Percentiles rank a stretch among this genome's conserved stretches.
Evolutionary conservation across 73 alveolate species (phyloP).

Genomic region (Urostyla sp.): DNA sequence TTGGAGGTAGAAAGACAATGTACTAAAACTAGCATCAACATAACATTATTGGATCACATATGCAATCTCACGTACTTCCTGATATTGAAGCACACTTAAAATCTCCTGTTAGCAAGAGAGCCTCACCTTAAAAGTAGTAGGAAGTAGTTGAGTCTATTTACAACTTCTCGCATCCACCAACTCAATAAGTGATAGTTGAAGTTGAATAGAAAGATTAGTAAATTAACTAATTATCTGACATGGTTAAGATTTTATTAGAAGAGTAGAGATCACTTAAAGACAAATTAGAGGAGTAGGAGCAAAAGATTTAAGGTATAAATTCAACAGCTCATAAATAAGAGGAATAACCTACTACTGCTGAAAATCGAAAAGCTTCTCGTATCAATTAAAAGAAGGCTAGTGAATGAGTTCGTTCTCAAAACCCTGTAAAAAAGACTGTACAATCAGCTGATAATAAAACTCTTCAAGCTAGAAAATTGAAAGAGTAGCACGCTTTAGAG

Average conservation of each 20-base stretch:
- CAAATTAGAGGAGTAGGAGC: slow-evolving; percentile 47
- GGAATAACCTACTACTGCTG: background rate
- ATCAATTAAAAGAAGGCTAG: slow-evolving; percentile 51
- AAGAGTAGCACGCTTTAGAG: slow-evolving; percentile 60
- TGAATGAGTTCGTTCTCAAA: slow-evolving; percentile 55
- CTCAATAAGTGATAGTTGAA: background rate
- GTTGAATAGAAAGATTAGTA: slow-evolving; percentile 42
- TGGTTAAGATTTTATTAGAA: slow-evolving; percentile 54
- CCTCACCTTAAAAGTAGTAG: background rate
- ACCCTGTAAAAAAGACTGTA: slow-evolving; percentile 60
- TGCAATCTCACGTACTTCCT: background rate
- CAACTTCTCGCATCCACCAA: background rate
- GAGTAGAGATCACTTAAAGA: slow-evolving; percentile 55
- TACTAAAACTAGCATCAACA: slow-evolving; percentile 19
- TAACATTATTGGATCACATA: background rate
- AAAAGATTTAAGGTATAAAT: slow-evolving; percentile 23
- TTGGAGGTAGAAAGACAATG: slow-evolving; percentile 44
- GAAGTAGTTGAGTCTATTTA: too few species aligned
- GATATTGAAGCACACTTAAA: slow-evolving; percentile 26
- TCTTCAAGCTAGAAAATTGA: slow-evolving; percentile 55
- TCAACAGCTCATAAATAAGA: background rate
- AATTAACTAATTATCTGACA: slow-evolving; percentile 57
- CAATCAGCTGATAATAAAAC: slow-evolving; percentile 67
- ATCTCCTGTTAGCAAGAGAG: background rate
- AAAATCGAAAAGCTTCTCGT: slow-evolving; percentile 10